Conservation (phyloP, 805 yeast genomes). For the Kuraishia hungarica region DNA sequence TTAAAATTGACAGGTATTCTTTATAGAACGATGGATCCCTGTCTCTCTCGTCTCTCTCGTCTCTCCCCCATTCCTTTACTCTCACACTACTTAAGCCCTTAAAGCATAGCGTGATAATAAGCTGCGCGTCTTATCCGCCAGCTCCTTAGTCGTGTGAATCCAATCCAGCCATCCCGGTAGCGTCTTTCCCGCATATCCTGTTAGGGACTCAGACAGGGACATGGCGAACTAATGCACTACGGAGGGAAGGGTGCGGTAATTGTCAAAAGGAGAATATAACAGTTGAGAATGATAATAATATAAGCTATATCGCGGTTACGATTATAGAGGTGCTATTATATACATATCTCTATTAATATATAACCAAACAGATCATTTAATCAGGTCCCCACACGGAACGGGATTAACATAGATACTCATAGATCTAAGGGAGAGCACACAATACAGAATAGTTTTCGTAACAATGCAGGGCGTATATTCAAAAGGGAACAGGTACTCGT, state of each 20-base stretch:
- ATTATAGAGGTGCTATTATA: too few species aligned
- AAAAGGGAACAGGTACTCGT: slow-evolving; percentile 18
- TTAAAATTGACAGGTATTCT: too few species aligned
- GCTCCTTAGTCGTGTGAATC: neutral
- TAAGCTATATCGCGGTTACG: too few species aligned
- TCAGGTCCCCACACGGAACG: too few species aligned
- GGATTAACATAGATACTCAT: too few species aligned
- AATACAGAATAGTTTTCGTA: neutral
- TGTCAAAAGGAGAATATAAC: neutral
- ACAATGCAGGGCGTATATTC: slow-evolving; percentile 22
- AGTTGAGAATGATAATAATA: neutral
- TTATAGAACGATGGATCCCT: too few species aligned
- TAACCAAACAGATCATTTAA: too few species aligned
- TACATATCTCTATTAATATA: too few species aligned
- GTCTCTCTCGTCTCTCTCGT: too few species aligned
- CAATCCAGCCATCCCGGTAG: neutral
- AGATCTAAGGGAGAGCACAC: neutral
- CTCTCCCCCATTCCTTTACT: too few species aligned
- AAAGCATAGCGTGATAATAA: too few species aligned
- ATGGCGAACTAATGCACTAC: neutral
- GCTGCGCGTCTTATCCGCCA: neutral
- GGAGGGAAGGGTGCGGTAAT: neutral
- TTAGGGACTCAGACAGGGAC: neutral
- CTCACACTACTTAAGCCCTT: too few species aligned
- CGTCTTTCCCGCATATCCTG: neutral